Conservation (phyloP, 1,284 basidiomycete species). For the Pyrrhoderma lamaoense region DNA sequence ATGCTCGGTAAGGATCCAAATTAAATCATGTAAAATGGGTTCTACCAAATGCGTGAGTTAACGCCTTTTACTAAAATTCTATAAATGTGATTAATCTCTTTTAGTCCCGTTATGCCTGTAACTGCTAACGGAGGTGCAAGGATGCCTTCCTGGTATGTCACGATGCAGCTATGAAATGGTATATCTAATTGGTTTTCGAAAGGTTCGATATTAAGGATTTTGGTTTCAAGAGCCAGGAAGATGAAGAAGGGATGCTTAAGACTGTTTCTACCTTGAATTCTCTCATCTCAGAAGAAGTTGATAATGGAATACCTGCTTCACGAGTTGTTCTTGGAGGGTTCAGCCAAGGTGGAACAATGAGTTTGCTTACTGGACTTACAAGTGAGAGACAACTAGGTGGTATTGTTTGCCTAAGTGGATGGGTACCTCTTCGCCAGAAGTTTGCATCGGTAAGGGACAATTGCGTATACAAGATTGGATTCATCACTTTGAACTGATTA, state of each 20-base stretch:
- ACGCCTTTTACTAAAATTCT: not conserved
- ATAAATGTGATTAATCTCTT: not conserved
- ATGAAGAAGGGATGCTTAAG: constrained; percentile 68
- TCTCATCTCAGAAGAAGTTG: constrained; percentile 70
- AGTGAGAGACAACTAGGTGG: constrained; percentile 66
- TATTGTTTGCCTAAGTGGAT: constrained; percentile 67
- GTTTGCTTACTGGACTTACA: constrained; percentile 66
- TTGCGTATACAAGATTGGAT: not conserved
- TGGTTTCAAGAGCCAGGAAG: constrained; percentile 52
- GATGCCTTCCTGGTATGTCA: constrained; percentile 65
- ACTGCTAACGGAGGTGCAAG: constrained; percentile 61
- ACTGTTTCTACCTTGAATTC: constrained; percentile 56
- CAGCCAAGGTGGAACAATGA: constrained; percentile 81
- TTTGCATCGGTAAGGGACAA: constrained; percentile 51
- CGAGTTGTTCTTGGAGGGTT: constrained; percentile 82
- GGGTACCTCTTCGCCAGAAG: constrained; percentile 62
- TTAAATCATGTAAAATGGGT: constrained; percentile 80
- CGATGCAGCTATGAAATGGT: too few relatives aligned
- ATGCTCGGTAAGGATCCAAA: constrained; percentile 42
- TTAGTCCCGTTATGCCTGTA: constrained; percentile 49
- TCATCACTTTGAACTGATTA: not conserved
- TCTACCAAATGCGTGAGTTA: constrained; percentile 64
- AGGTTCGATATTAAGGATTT: constrained; percentile 79
- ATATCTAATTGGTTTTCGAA: too few relatives aligned
- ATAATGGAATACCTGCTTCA: constrained; percentile 57